Evolutionary conservation across 352 stramenopile genomes (phyloP).

Genomic region (Phytopythium oedochilum): DNA sequence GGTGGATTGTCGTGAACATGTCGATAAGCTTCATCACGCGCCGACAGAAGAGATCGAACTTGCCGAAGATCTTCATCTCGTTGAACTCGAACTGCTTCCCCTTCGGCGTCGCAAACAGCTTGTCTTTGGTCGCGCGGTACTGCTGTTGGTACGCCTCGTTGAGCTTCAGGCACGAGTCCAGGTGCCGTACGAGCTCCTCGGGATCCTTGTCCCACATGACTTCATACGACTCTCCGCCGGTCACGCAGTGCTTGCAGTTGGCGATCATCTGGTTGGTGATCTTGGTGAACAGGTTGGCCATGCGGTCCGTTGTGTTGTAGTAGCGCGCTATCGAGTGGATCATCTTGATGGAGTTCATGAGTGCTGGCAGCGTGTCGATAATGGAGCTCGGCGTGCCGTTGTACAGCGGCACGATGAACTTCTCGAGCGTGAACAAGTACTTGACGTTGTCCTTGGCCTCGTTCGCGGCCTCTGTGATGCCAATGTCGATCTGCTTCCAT

Average conservation of each 20-base stretch:
- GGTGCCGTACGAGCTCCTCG: slow-evolving; percentile 91
- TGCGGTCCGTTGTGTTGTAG: slow-evolving; percentile 98
- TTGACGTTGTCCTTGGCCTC: slow-evolving; percentile 99
- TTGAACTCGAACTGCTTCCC: slow-evolving; percentile 99
- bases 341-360: slow-evolving; percentile 99
- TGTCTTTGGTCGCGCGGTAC: slow-evolving; percentile 97
- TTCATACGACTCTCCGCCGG: slow-evolving; percentile 75
- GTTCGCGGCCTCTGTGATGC: slow-evolving; percentile 97
- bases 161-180: slow-evolving; percentile 96
- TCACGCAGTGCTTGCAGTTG: slow-evolving; percentile 96
- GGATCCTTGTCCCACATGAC: slow-evolving; percentile 95
- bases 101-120: slow-evolving; percentile 93
- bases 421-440: slow-evolving; percentile 98
- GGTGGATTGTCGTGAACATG: slow-evolving; percentile 98
- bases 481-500: slow-evolving; percentile 99
- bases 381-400: slow-evolving; percentile 95
- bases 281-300: slow-evolving; percentile 96
- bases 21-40: slow-evolving; percentile 98
- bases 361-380: slow-evolving; percentile 96
- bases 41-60: slow-evolving; percentile 98
- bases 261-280: slow-evolving; percentile 99
- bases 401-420: slow-evolving; percentile 91
- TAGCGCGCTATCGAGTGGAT: slow-evolving; percentile 98
- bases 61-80: slow-evolving; percentile 98
- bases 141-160: slow-evolving; percentile 98